phyloP scores from a whole-genome alignment of 257 asterid species.

The Nicotiana paniculata region DNA sequence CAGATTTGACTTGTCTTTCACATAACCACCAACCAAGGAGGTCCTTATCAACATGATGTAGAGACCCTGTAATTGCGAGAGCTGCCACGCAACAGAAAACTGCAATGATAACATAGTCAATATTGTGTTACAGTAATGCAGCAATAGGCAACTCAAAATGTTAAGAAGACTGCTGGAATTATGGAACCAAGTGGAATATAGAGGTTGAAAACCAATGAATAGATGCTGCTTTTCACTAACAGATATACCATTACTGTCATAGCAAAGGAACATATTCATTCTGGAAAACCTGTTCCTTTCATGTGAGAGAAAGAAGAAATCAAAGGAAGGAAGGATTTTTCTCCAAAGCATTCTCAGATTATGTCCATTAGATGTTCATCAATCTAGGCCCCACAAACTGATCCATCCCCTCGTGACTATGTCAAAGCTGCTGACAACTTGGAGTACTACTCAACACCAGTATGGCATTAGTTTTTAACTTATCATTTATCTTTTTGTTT shows the following conservation, averaged over 20 bases:
- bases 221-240: background rate
- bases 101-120: slow-evolving; percentile 20
- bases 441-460: background rate
- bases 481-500: background rate
- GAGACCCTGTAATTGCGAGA: slow-evolving; percentile 83
- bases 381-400: background rate
- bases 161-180: background rate
- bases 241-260: background rate
- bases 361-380: background rate
- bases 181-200: background rate
- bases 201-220: background rate
- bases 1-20: slow-evolving; percentile 89
- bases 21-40: slow-evolving; percentile 99
- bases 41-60: slow-evolving; percentile 86
- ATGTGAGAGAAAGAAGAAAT: background rate
- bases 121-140: background rate
- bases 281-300: background rate
- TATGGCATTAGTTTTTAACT: background rate
- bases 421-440: background rate
- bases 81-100: slow-evolving; percentile 97
- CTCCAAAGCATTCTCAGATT: background rate
- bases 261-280: background rate
- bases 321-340: background rate
- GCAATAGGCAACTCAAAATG: background rate
- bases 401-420: background rate